Evolutionary conservation across 164 flowering plant genomes (phyloP), one percentile per base, ranked within the genome.

Genomic region (Tetracentron sinense): DNA sequence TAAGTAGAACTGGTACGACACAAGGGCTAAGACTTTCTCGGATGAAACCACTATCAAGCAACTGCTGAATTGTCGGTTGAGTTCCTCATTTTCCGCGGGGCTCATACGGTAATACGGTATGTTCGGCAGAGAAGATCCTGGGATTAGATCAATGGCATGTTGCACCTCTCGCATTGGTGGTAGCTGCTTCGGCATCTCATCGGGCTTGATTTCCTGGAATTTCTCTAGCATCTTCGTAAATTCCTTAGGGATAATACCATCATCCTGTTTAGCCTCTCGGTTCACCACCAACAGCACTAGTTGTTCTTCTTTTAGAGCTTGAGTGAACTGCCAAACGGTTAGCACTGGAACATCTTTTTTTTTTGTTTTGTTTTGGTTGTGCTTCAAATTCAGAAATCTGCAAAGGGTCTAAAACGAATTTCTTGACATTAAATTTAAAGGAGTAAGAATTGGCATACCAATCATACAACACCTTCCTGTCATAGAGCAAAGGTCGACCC

Each of bases 401-500:
- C 20, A 54, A 0, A 28, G 58, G 35, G 6, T 15, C 21, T 29
- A 54, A 22, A n/a, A 49, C 22, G 7, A 49, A 14, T 11, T 7
- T n/a, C 6, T 49, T 20, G 11, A 14, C 19, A 8, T 49, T 11
- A 49, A 19, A 49, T 20, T 6, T 19, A n/a, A 49, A 49, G 1
- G 25, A 7, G 21, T 60, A 68, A 19, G 35, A 42, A 23, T 68
- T 68, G 3, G 17, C 29, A 19, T 19, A 23, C 0, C 70, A 62
- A 46, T 61, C 44, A 52, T 71, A 61, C 0, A 10, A 1, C 0
- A 35, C 35, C 4, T 23, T 8, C 17, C 4, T 0, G 47, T 67
- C 71, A 52, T 26, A 72, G 19, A 53, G 49, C 60, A 71, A 57
- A 0, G 71, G 64, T 8, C 60, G n/a, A 1, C 71, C 60, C 7